Evolutionary conservation across 768 basidiomycete species (phyloP), one percentile per base, ranked within the genome.

Genomic region (Mycena rosella): DNA sequence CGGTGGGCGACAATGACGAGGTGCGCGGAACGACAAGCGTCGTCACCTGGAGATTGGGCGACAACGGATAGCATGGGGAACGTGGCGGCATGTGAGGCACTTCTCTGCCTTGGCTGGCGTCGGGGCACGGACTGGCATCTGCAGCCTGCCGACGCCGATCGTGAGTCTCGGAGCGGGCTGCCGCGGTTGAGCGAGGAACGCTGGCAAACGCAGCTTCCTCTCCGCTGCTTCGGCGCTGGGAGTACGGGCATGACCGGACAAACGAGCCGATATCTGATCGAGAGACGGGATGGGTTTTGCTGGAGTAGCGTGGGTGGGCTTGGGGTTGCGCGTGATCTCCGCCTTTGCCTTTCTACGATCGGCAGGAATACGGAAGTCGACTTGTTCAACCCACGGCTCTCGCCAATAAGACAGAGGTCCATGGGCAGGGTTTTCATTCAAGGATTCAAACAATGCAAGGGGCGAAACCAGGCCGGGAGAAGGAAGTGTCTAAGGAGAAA

Each of bases 221-320:
- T 74, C 74, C 27, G 49, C 67, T 24, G 62, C 67, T 56, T 71
- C 67, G 13, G 67, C 63, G 67, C 70, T 63, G 72, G 70, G 77
- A 73, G 70, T 62, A 65, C 66, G 65, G 61, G 78, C 74, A 66
- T 80, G 77, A 56, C 77, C 76, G 67, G 82, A 84, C 72, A 92
- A 72, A 68, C 84, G 91, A 45, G 91, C 89, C 34, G 88, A 87
- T 65, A 94, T 93, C 74, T 94, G 89, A 70, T 92, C 92, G 66
- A 94, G 86, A 27, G 92, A 93, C 24, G 92, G 92, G 40, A 89
- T 74, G 47, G 75, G 70, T 67, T 77, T 79, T 42, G 60, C 68
- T 63, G 65, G 63, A 40, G 52, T 62, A 51, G 70, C 65, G 45
- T 65, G 55, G 29, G 57, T 58, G 44, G 60, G 20, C 49, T 49